A percentile compares a stretch with the other conserved stretches of the same genome.
Evolutionary conservation across 331 rosid species (phyloP).

Genomic region (Pyrus hybrid): DNA sequence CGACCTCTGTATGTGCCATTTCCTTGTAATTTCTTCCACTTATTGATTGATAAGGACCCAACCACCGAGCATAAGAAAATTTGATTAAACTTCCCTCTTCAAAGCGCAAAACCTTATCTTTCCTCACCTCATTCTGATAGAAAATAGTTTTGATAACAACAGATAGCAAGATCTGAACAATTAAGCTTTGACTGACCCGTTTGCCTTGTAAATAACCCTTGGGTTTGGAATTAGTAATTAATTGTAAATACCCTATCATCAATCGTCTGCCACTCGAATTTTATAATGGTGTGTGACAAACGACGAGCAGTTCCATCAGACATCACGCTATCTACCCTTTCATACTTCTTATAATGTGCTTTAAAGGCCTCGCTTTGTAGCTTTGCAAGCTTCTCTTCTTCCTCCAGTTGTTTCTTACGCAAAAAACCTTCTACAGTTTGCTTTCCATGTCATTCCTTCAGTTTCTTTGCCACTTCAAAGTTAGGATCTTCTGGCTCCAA

Average conservation of each 20-base stretch:
- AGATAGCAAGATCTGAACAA: too few relatives aligned
- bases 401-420: slow-evolving; percentile 38
- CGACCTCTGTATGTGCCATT: too few relatives aligned
- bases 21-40: too few relatives aligned
- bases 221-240: too few relatives aligned
- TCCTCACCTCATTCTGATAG: too few relatives aligned
- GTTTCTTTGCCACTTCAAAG: slow-evolving; percentile 40
- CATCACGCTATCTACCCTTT: slow-evolving; percentile 40
- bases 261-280: slow-evolving; percentile 11
- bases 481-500: slow-evolving; percentile 57
- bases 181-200: too few relatives aligned
- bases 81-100: too few relatives aligned
- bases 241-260: not conserved
- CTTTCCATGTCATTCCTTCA: slow-evolving; percentile 39
- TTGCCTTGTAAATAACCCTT: too few relatives aligned
- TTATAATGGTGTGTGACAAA: slow-evolving; percentile 44
- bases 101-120: too few relatives aligned
- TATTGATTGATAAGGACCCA: too few relatives aligned
- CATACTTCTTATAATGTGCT: slow-evolving; percentile 50
- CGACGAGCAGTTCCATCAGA: slow-evolving; percentile 50
- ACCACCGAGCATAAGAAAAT: too few relatives aligned
- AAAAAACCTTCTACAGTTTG: slow-evolving; percentile 51
- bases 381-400: slow-evolving; percentile 59
- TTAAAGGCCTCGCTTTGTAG: slow-evolving; percentile 49
- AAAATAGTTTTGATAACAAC: too few relatives aligned